Conservation (phyloP, 352 stramenopile species). For the Thraustochytrium sp. region DNA sequence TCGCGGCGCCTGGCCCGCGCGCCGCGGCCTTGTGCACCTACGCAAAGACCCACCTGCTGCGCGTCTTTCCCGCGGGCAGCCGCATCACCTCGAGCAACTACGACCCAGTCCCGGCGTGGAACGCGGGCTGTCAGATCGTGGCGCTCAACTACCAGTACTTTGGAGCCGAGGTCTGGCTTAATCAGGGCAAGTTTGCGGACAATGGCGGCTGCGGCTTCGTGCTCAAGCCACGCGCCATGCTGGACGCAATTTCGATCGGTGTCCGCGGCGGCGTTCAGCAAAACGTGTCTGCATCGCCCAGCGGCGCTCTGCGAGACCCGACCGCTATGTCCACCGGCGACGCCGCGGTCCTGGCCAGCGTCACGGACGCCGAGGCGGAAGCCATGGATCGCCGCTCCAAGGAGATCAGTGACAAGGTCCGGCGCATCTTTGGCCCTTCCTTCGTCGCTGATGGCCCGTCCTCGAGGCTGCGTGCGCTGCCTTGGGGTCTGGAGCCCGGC, state of each 20-base stretch:
- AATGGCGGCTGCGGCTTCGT: constrained; percentile 78
- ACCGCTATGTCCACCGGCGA: too few species aligned
- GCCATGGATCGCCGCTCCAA: not conserved
- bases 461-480: not conserved
- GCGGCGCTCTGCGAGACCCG: too few species aligned
- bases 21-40: constrained; percentile 9
- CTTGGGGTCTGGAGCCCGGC: not conserved
- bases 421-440: not conserved
- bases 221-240: constrained; percentile 65
- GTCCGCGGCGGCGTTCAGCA: not conserved
- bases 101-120: constrained; percentile 70
- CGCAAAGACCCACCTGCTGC: constrained; percentile 62
- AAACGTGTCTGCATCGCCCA: too few species aligned
- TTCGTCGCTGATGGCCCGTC: not conserved
- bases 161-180: constrained; percentile 63
- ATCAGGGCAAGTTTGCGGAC: constrained; percentile 74
- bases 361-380: too few species aligned
- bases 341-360: too few species aligned
- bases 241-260: not conserved
- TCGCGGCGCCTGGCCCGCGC: not conserved
- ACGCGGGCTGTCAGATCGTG: constrained; percentile 71
- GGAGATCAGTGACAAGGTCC: constrained; percentile 3
- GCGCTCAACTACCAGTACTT: constrained; percentile 79
- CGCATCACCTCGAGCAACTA: constrained; percentile 79
- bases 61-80: constrained; percentile 69